Evolutionary conservation across 352 stramenopile genomes (phyloP), one percentile per base, ranked within the genome.

Genomic region (Phytopythium ostracodes): DNA sequence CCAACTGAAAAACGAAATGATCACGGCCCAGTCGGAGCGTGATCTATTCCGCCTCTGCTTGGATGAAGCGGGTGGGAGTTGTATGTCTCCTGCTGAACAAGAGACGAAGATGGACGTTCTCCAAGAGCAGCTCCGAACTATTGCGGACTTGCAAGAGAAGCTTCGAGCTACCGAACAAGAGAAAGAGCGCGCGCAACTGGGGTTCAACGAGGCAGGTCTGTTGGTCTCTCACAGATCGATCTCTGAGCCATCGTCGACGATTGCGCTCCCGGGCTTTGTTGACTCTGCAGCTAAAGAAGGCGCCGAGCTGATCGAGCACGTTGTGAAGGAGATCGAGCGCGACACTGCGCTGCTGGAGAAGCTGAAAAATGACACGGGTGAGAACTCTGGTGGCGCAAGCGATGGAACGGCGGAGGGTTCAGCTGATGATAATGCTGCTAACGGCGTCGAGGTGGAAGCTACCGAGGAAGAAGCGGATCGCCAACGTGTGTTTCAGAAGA

Each of bases 1-100:
- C 50, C 73, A 84, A n/a, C 64, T 94, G 57, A 92, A 81, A 50
- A 81, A 92, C 65, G 84, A 95, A 58, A 89, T 92, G 82, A 89
- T 95, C n/a, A 77, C 79, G 31, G 84, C 87, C 2, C 87, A 95
- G 70, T 80, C 84, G 35, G 84, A 95, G 60, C 83, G 87, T 17
- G 87, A 95, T 43, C 90, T 92, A 38, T 60, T 92, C 24, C 76
- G 81, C 0, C 54, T 95, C 1, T 91, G 80, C 54, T 70, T 91
- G 10, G 82, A 93, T 60, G 84, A 92, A 60, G 67, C 49, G 6
- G 62, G 55, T 0, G 61, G 57, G 8, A 60, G 60, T 24, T 70
- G 14, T 58, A 20, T 53, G 42, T 60, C 15, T 66, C 71, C 24
- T 57, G 71, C 81, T 31, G 77, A 89, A 36, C 64, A 73, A 62